Evolutionary conservation across 495 filamentous ascomycete species (phyloP).

Genomic region (Bacidia rubella): DNA sequence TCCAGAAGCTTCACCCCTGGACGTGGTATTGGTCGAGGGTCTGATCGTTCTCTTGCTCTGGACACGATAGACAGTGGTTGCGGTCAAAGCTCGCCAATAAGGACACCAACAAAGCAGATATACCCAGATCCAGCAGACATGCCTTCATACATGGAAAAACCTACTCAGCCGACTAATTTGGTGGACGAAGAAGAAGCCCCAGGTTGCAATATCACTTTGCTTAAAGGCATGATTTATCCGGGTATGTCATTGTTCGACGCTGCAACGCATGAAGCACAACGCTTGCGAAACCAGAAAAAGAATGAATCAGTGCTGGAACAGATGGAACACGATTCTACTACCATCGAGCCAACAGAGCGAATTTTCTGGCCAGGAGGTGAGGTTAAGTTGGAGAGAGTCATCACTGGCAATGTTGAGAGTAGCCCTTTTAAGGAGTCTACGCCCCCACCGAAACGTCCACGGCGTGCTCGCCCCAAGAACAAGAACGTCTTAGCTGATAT

Average conservation of each 20-base stretch:
- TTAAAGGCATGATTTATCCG: constrained; percentile 69
- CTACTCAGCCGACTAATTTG: not conserved
- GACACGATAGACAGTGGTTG: too few species aligned
- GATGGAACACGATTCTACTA: constrained; percentile 53
- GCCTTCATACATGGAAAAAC: not conserved
- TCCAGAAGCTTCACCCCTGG: not conserved
- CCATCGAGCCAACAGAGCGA: constrained; percentile 57
- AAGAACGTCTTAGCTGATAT: constrained; percentile 4
- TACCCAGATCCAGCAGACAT: constrained; percentile 15
- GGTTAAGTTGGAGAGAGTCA: constrained; percentile 41
- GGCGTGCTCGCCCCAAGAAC: constrained; percentile 15
- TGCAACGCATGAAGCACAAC: constrained; percentile 60
- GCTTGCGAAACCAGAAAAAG: constrained; percentile 80
- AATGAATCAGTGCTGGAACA: constrained; percentile 51
- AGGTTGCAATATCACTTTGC: too few species aligned
- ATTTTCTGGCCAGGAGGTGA: constrained; percentile 45
- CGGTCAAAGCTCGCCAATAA: too few species aligned
- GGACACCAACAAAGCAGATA: too few species aligned
- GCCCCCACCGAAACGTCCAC: constrained; percentile 25
- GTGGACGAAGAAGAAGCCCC: constrained; percentile 17
- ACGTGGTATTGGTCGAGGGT: too few species aligned
- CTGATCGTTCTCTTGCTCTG: too few species aligned
- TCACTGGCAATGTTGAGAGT: constrained; percentile 41
- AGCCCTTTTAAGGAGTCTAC: constrained; percentile 36
- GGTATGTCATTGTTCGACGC: constrained; percentile 87